A percentile compares a stretch with the other conserved stretches of the same genome.
phyloP scores from a whole-genome alignment of 495 filamentous ascomycete genomes.

The Penicillium chermesinum region DNA sequence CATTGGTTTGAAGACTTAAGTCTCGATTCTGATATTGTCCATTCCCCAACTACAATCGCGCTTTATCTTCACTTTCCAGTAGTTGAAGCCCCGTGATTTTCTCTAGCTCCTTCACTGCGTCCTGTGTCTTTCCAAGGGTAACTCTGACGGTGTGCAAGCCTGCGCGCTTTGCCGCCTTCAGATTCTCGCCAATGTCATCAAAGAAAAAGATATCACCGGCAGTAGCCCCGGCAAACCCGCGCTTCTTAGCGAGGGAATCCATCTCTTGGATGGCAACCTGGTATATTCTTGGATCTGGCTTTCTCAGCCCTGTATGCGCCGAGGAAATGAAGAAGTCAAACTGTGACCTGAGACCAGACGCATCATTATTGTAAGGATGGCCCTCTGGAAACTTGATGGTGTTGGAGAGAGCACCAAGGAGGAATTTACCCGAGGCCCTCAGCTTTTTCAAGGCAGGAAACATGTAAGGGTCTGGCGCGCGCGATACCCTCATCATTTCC shows the following conservation, averaged over 20 bases:
- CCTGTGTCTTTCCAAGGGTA: constrained; percentile 65
- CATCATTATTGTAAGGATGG: constrained; percentile 50
- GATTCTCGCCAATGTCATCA: constrained; percentile 93
- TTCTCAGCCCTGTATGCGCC: constrained; percentile 82
- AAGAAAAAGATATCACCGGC: constrained; percentile 76
- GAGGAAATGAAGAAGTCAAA: constrained; percentile 83
- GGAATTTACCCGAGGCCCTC: constrained; percentile 55
- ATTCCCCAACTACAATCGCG: constrained; percentile 40
- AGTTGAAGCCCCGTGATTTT: constrained; percentile 51
- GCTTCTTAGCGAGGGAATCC: constrained; percentile 52
- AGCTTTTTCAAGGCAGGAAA: constrained; percentile 73
- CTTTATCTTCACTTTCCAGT: constrained; percentile 39
- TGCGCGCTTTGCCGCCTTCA: constrained; percentile 68
- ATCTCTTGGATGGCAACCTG: constrained; percentile 61
- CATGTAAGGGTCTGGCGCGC: constrained; percentile 77
- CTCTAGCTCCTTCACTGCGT: constrained; percentile 70
- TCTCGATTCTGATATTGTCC: too few relatives aligned
- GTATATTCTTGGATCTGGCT: constrained; percentile 82
- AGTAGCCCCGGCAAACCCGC: constrained; percentile 50
- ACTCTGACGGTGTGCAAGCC: constrained; percentile 87
- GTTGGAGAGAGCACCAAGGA: constrained; percentile 82
- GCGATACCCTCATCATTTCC: constrained; percentile 80
- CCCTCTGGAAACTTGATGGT: constrained; percentile 74
- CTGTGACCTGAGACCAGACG: constrained; percentile 47
- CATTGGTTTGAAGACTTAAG: background rate